phyloP scores from a whole-genome alignment of 1,284 basidiomycete species.

The Schizophyllum amplum region DNA sequence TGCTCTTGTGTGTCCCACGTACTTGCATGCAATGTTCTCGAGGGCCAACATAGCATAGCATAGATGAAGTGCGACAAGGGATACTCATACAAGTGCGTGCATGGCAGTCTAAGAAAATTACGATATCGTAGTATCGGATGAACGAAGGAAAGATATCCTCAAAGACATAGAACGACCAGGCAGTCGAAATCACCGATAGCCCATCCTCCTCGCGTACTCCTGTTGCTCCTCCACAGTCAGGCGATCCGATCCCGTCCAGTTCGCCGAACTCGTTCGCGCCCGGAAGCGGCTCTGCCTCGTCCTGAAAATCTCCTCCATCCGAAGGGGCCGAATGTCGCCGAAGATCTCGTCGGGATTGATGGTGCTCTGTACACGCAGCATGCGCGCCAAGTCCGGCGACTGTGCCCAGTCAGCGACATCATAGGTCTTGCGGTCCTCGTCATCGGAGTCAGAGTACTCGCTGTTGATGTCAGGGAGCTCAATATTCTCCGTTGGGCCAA shows the following conservation, averaged over 20 bases:
- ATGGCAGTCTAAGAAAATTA: too few species aligned
- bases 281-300: conserved; percentile 65
- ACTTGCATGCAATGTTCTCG: too few species aligned
- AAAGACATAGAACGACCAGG: too few species aligned
- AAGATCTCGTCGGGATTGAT: conserved; percentile 92
- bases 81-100: too few species aligned
- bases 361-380: conserved; percentile 71
- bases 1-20: too few species aligned
- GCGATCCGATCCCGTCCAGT: conserved; percentile 84
- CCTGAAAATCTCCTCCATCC: conserved; percentile 6
- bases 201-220: conserved; percentile 87
- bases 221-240: conserved; percentile 77
- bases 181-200: too few species aligned
- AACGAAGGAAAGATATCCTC: too few species aligned
- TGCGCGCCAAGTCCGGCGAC: conserved; percentile 74
- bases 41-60: too few species aligned
- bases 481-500: conserved; percentile 69
- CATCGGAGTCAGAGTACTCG: conserved; percentile 93
- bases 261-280: conserved; percentile 85
- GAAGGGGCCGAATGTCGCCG: conserved; percentile 59
- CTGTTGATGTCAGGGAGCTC: conserved; percentile 90
- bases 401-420: conserved; percentile 85
- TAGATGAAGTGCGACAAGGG: too few species aligned
- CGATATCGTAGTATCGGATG: too few species aligned
- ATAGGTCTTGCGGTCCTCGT: conserved; percentile 70